Evolutionary conservation across 2,329 filamentous ascomycete genomes (phyloP).

Genomic region (Colletotrichum tofieldiae): DNA sequence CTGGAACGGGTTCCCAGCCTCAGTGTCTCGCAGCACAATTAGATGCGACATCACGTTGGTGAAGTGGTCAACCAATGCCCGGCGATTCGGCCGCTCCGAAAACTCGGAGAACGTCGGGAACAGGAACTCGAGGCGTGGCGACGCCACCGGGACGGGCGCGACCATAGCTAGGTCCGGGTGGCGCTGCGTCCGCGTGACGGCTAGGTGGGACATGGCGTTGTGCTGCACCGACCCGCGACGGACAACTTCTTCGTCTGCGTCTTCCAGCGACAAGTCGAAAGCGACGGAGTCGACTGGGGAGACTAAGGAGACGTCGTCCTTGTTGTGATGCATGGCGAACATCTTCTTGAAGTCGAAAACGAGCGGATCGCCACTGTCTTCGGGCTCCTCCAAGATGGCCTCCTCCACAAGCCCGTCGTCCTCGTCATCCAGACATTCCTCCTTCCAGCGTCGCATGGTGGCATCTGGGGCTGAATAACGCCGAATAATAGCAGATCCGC

Average conservation of each 20-base stretch:
- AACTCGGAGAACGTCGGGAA: slow-evolving; percentile 71
- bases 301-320: slow-evolving; percentile 45
- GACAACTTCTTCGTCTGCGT: slow-evolving; percentile 45
- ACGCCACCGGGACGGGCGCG: slow-evolving; percentile 54
- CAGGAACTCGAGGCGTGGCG: slow-evolving; percentile 66
- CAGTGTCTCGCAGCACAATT: slow-evolving; percentile 74
- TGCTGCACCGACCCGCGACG: slow-evolving; percentile 47
- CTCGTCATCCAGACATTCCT: slow-evolving; percentile 32
- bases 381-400: slow-evolving; percentile 34
- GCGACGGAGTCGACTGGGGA: slow-evolving; percentile 52
- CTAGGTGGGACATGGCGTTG: slow-evolving; percentile 21
- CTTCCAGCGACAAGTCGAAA: slow-evolving; percentile 52
- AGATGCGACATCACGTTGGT: slow-evolving; percentile 75
- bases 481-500: slow-evolving; percentile 24
- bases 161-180: slow-evolving; percentile 50
- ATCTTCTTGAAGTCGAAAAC: slow-evolving; percentile 35
- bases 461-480: slow-evolving; percentile 33
- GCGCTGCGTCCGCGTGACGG: slow-evolving; percentile 41
- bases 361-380: slow-evolving; percentile 28
- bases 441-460: slow-evolving; percentile 36
- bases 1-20: slow-evolving; percentile 75
- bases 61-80: slow-evolving; percentile 74
- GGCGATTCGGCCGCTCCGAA: slow-evolving; percentile 67
- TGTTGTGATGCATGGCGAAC: slow-evolving; percentile 27
- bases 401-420: slow-evolving; percentile 29